These are phyloP conservation scores for Trichoderma orchidacearum DNA, from an alignment of 495 filamentous ascomycete species.

Conservation along the genomic window DNA sequence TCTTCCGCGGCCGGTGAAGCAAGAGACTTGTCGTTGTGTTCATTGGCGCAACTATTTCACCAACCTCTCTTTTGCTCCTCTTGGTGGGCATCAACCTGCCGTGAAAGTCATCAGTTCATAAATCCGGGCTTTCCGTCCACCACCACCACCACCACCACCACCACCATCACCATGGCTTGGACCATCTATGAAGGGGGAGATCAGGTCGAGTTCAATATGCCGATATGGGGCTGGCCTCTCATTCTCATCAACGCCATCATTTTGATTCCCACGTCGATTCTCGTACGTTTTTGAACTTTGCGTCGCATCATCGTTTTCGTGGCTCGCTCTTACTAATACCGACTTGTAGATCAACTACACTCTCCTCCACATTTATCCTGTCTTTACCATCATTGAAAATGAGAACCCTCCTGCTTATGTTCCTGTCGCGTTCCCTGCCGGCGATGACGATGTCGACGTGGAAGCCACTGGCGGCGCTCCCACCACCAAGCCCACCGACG, in stretches of 20 bases:
- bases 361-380: conserved; percentile 22
- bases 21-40: not conserved
- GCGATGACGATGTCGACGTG: conserved; percentile 12
- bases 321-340: not conserved
- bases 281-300: conserved; percentile 13
- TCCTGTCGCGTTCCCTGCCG: conserved; percentile 17
- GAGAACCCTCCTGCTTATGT: conserved; percentile 34
- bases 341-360: conserved; percentile 22
- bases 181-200: not conserved
- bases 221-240: conserved; percentile 3
- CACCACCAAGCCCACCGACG: not conserved
- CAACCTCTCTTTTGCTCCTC: no score
- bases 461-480: conserved; percentile 8
- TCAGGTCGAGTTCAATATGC: not conserved
- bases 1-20: not conserved
- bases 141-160: no score
- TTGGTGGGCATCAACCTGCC: no score
- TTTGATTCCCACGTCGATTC: conserved; percentile 22
- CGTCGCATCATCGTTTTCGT: not conserved
- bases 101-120: no score
- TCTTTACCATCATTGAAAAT: conserved; percentile 34
- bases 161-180: not conserved
- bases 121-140: not conserved
- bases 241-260: conserved; percentile 17
- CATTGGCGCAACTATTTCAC: no score